phyloP scores from a whole-genome alignment of 2,329 filamentous ascomycete genomes.

The Aspergillus alliaceus region DNA sequence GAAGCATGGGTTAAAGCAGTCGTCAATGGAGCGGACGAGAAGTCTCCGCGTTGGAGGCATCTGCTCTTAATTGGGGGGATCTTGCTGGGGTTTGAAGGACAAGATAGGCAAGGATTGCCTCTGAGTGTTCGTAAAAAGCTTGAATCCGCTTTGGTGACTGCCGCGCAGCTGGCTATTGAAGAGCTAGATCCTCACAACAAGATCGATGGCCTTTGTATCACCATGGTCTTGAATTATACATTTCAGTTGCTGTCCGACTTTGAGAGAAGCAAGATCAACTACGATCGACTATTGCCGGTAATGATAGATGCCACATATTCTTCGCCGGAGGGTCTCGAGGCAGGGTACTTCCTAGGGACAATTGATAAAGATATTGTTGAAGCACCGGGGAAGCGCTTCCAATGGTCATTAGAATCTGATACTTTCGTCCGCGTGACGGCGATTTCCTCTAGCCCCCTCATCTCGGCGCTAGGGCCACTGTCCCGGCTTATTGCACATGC shows the following conservation, averaged over 20 bases:
- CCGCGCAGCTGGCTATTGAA: slow-evolving; percentile 71
- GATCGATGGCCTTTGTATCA: slow-evolving; percentile 55
- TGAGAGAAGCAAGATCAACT: slow-evolving; percentile 61
- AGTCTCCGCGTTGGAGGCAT: slow-evolving; percentile 75
- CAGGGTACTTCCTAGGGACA: slow-evolving; percentile 70
- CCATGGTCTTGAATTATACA: slow-evolving; percentile 72
- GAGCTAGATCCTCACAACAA: slow-evolving; percentile 54
- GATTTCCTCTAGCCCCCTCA: slow-evolving; percentile 58
- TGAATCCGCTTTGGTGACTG: slow-evolving; percentile 71
- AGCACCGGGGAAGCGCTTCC: slow-evolving; percentile 55
- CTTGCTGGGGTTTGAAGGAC: slow-evolving; percentile 71
- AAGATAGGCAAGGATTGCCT: slow-evolving; percentile 64
- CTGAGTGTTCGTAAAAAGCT: slow-evolving; percentile 64
- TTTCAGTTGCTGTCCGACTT: slow-evolving; percentile 69
- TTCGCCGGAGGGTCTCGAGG: slow-evolving; percentile 70
- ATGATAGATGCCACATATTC: slow-evolving; percentile 68
- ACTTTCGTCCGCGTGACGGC: slow-evolving; percentile 59
- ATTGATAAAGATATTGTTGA: slow-evolving; percentile 68
- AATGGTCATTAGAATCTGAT: slow-evolving; percentile 62
- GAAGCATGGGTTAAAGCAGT: slow-evolving; percentile 62
- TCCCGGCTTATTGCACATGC: slow-evolving; percentile 64
- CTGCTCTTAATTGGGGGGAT: slow-evolving; percentile 77
- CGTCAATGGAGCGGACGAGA: slow-evolving; percentile 60
- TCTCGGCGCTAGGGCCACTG: slow-evolving; percentile 62
- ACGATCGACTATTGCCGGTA: slow-evolving; percentile 69